phyloP scores from a whole-genome alignment of 2,329 filamentous ascomycete species.

The Ceratocystis alfenasii region DNA sequence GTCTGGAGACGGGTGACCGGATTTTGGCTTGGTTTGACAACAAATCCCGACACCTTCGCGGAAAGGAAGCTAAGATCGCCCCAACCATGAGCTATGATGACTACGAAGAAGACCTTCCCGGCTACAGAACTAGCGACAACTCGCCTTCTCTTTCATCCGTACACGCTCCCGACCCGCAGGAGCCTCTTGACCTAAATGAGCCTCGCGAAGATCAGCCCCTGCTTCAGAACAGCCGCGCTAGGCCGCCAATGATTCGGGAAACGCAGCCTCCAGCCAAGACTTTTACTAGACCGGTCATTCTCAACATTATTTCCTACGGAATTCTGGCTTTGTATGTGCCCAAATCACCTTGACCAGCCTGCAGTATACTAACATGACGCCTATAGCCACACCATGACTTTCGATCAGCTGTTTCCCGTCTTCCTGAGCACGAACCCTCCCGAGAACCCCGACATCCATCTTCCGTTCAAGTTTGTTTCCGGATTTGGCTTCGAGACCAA shows the following conservation, averaged over 20 bases:
- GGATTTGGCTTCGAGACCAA: conserved; percentile 77
- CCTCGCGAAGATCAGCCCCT: conserved; percentile 16
- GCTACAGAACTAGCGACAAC: conserved; percentile 52
- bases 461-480: conserved; percentile 81
- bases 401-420: conserved; percentile 85
- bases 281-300: conserved; percentile 73
- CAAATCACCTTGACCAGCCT: conserved; percentile 21
- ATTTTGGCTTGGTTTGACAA: conserved; percentile 39
- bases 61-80: neutral
- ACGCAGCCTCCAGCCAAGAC: conserved; percentile 35
- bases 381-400: conserved; percentile 83
- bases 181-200: conserved; percentile 30
- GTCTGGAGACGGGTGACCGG: conserved; percentile 63
- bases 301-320: conserved; percentile 82
- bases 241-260: conserved; percentile 21
- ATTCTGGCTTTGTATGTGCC: conserved; percentile 74
- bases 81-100: neutral
- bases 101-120: conserved; percentile 52
- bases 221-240: conserved; percentile 2
- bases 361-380: neutral
- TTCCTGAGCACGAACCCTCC: conserved; percentile 62
- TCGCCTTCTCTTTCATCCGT: conserved; percentile 37
- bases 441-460: conserved; percentile 37
- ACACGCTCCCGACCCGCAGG: conserved; percentile 28
- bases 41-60: neutral